Base-by-base conservation (phyloP, 2,329 filamentous ascomycete species). In the Talaromyces verruculosus region DNA sequence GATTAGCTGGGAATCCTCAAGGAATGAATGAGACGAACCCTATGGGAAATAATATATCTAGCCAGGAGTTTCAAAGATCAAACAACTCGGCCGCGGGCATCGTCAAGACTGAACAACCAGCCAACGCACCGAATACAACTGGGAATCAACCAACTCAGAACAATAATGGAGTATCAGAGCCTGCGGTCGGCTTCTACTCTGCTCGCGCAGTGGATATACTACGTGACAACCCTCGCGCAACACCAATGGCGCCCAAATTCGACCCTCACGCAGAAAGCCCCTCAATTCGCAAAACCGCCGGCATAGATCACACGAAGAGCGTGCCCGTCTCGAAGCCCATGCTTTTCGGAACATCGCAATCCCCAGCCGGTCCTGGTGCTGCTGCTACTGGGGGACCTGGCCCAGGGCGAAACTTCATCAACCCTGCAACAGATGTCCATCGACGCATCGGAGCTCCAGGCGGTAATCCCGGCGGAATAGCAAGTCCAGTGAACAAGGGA, bases 261-360 rank as follows among this genome's bases (percentile, higher is more conserved):
- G 90, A 93, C 71, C 90, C 90, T 2, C 88, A 88, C 66, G 84
- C 88, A 5, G 90, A 93, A 72, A 92, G 89, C 68, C 93, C 93
- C 0, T 95, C 93, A 0, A 93, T 97, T 73, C 87, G 92, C 68
- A 93, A 94, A 75, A 97, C 94, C 0, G 90, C 91, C 0, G 93
- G 93, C 2, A 85, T 97, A 45, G 92, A 97, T 72, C 92, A 96
- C 73, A 88, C 81, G 25, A 89, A 87, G 61, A 93, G 91, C 4
- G 89, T 89, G 62, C 92, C 93, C 0, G 80, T 97, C 1, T 85
- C 84, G 3, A 85, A 84, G 68, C 76, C 76, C 7, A 78, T 77
- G 74, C 67, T 78, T 6, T 60, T 72, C 4, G 61, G 69, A 10
- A 69, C 70, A 33, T 76, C 76, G 3, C 75, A 67, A 65, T 62